A percentile compares a stretch with the other conserved stretches of the same genome.
Evolutionary conservation across 352 stramenopile genomes (phyloP).

Genomic region (Phytophthora crassamura): DNA sequence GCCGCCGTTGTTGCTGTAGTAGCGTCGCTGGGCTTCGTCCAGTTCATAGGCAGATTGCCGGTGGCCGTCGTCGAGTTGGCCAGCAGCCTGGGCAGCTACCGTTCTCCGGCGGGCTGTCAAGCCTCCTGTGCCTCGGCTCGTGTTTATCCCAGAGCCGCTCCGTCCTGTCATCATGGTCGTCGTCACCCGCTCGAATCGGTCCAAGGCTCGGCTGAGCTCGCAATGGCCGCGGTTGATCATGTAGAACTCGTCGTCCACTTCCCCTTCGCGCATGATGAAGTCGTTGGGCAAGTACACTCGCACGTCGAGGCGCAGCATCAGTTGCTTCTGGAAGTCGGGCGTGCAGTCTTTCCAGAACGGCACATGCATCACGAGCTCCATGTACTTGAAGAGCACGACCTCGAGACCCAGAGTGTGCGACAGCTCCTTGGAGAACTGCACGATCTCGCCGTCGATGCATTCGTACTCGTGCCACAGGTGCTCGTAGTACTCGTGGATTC

Average conservation of each 20-base stretch:
- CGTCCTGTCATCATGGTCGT: slow-evolving; percentile 15
- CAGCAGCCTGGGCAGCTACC: too few relatives aligned
- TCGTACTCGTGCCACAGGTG: slow-evolving; percentile 64
- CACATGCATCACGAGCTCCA: slow-evolving; percentile 53
- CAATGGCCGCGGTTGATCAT: slow-evolving; percentile 64
- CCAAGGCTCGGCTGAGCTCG: slow-evolving; percentile 28
- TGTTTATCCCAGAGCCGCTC: not conserved
- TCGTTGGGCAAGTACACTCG: slow-evolving; percentile 70
- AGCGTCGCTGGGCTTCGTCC: not conserved
- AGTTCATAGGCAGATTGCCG: slow-evolving; percentile 8
- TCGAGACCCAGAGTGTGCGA: slow-evolving; percentile 58
- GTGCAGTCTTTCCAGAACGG: slow-evolving; percentile 51
- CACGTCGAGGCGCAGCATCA: slow-evolving; percentile 50
- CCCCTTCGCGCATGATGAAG: slow-evolving; percentile 58
- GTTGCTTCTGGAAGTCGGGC: slow-evolving; percentile 64
- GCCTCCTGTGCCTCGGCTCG: not conserved
- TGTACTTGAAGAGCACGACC: slow-evolving; percentile 57
- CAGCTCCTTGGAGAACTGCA: slow-evolving; percentile 48
- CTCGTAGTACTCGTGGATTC: slow-evolving; percentile 63
- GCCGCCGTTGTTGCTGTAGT: slow-evolving; percentile 1
- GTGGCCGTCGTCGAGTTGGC: not conserved
- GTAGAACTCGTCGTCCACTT: slow-evolving; percentile 61
- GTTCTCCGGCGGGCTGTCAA: too few relatives aligned
- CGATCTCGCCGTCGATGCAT: slow-evolving; percentile 53
- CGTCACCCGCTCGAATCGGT: slow-evolving; percentile 34